These are phyloP conservation scores for Myxozyma vanderwaltii DNA, from an alignment of 805 yeast genomes.

Conservation along the genomic window DNA sequence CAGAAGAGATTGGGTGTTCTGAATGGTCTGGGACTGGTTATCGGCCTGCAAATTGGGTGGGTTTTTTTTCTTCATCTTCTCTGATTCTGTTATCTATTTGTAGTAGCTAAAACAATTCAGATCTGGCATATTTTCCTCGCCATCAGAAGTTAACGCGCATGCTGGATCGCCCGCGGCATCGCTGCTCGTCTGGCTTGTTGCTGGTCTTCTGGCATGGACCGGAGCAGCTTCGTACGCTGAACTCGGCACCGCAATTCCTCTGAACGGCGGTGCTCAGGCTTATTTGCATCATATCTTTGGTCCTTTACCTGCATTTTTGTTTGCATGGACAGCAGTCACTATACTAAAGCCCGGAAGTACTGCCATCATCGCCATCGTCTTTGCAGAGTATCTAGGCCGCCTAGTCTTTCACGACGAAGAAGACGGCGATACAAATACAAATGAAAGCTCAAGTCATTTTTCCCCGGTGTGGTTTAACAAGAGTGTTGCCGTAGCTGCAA, in stretches of 20 bases:
- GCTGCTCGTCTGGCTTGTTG: constrained; percentile 44
- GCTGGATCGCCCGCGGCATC: constrained; percentile 47
- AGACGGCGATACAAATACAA: constrained; percentile 21
- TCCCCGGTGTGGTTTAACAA: constrained; percentile 40
- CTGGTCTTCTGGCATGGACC: constrained; percentile 49
- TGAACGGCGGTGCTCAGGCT: constrained; percentile 48
- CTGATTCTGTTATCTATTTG: neutral
- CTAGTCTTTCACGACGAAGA: constrained; percentile 16
- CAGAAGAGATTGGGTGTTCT: constrained; percentile 29
- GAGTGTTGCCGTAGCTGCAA: constrained; percentile 40
- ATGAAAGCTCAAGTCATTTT: constrained; percentile 8
- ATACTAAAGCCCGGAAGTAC: constrained; percentile 47
- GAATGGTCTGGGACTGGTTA: constrained; percentile 46
- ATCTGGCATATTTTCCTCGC: constrained; percentile 49
- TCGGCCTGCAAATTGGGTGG: constrained; percentile 49
- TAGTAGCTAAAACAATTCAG: constrained; percentile 4
- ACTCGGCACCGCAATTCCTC: constrained; percentile 47
- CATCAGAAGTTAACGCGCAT: constrained; percentile 44
- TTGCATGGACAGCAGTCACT: constrained; percentile 46
- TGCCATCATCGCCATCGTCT: constrained; percentile 47
- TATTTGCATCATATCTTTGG: constrained; percentile 45
- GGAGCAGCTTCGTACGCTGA: constrained; percentile 50
- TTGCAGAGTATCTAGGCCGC: constrained; percentile 45
- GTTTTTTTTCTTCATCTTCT: neutral
- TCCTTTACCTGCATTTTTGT: constrained; percentile 44